phyloP scores from a whole-genome alignment of 306 rosid species.

The Begonia masoniana region DNA sequence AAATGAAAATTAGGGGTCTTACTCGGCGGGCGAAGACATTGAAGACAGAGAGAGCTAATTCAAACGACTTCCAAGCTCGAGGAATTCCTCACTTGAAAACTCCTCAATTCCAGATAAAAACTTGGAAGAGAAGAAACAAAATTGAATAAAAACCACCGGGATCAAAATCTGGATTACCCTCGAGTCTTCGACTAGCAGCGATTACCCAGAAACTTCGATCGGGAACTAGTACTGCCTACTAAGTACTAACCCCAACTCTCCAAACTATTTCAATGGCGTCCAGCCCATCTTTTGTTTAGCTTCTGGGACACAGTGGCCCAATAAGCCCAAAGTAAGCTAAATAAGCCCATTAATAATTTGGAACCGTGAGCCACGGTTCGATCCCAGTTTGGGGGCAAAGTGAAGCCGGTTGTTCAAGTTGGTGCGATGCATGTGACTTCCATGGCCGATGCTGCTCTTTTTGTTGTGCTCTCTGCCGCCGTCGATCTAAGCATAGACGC shows the following conservation, averaged over 20 bases:
- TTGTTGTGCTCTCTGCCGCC: conserved; percentile 80
- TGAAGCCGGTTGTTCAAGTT: conserved; percentile 72
- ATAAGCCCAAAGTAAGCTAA: too few relatives aligned
- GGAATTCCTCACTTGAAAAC: neutral
- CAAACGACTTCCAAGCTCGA: neutral
- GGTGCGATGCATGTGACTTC: conserved; percentile 79
- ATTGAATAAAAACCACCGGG: neutral
- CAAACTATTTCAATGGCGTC: too few relatives aligned
- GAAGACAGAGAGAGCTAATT: conserved; percentile 21
- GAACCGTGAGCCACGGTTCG: too few relatives aligned
- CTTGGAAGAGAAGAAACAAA: neutral
- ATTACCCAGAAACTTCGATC: too few relatives aligned
- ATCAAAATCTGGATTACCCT: neutral
- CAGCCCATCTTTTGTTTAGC: too few relatives aligned
- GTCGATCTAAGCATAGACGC: conserved; percentile 98
- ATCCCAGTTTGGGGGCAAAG: too few relatives aligned
- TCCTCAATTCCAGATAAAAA: neutral
- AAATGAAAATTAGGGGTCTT: conserved; percentile 11
- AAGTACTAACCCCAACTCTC: too few relatives aligned
- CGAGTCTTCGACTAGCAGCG: too few relatives aligned
- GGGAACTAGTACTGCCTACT: too few relatives aligned
- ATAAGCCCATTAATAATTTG: too few relatives aligned
- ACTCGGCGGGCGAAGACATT: conserved; percentile 97
- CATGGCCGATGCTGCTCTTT: conserved; percentile 90
- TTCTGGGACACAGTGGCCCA: too few relatives aligned